These are phyloP conservation scores for Lactarius indigo DNA, from an alignment of 768 basidiomycete species.

Conservation along the genomic window DNA sequence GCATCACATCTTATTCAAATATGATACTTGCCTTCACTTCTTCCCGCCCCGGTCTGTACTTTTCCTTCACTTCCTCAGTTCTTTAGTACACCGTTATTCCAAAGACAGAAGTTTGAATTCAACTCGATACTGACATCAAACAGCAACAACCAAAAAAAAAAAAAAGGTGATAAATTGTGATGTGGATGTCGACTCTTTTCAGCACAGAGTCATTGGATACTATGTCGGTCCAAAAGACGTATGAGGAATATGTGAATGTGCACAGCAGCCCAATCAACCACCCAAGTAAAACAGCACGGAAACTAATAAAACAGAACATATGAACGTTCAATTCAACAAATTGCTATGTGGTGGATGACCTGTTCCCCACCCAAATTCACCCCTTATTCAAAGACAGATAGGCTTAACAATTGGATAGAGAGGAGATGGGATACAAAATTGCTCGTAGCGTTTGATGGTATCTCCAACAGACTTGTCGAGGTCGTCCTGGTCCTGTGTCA, in stretches of 20 bases:
- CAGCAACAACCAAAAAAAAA: background rate
- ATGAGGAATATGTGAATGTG: background rate
- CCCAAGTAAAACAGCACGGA: background rate
- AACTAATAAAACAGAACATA: background rate
- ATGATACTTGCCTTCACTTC: no score
- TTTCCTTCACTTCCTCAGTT: no score
- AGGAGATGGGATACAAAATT: background rate
- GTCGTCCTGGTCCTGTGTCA: background rate
- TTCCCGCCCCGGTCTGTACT: no score
- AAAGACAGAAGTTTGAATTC: background rate
- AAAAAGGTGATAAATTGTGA: background rate
- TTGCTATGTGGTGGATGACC: background rate
- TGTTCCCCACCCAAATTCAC: background rate
- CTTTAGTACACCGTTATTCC: no score
- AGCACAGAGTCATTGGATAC: background rate
- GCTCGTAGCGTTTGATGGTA: background rate
- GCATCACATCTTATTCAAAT: no score
- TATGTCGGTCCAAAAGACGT: background rate
- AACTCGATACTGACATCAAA: background rate
- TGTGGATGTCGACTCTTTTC: background rate
- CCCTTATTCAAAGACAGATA: background rate
- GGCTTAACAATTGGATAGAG: background rate
- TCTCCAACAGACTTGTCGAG: background rate
- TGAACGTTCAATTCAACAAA: no score
- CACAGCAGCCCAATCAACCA: background rate